Percentiles rank a stretch among this genome's conserved stretches.
These are phyloP conservation scores for Saccharomycopsis guyanensis DNA, from an alignment of 805 yeast genomes.

Conservation along the genomic window DNA sequence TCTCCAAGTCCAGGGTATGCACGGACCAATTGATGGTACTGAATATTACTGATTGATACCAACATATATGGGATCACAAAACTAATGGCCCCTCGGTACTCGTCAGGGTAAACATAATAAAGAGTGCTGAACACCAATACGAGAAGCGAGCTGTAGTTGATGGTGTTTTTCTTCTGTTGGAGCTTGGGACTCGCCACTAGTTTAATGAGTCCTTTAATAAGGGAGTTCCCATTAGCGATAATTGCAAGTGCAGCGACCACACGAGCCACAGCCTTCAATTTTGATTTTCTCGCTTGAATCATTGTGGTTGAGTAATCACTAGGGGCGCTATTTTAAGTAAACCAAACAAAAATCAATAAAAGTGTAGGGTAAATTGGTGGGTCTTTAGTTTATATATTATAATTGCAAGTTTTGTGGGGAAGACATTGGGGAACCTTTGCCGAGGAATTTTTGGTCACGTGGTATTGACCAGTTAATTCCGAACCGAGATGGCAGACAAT, in stretches of 20 bases:
- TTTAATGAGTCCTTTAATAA: not conserved
- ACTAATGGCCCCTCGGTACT: conserved; percentile 1
- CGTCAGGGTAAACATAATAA: conserved; percentile 14
- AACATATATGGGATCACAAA: conserved; percentile 3
- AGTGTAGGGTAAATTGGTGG: too few relatives aligned
- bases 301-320: too few relatives aligned
- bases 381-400: too few relatives aligned
- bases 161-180: conserved; percentile 4
- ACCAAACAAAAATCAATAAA: too few relatives aligned
- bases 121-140: conserved; percentile 6
- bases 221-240: not conserved
- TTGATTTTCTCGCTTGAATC: too few relatives aligned
- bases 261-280: not conserved
- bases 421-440: too few relatives aligned
- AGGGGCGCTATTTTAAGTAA: too few relatives aligned
- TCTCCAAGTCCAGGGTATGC: not conserved
- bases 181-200: not conserved
- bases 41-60: conserved; percentile 7
- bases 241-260: not conserved
- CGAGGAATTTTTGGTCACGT: too few relatives aligned
- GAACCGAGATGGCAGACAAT: too few relatives aligned
- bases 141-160: conserved; percentile 10
- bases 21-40: not conserved
- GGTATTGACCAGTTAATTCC: too few relatives aligned
- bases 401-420: too few relatives aligned